phyloP scores from a whole-genome alignment of 257 asterid species.

The Lithospermum erythrorhizon region DNA sequence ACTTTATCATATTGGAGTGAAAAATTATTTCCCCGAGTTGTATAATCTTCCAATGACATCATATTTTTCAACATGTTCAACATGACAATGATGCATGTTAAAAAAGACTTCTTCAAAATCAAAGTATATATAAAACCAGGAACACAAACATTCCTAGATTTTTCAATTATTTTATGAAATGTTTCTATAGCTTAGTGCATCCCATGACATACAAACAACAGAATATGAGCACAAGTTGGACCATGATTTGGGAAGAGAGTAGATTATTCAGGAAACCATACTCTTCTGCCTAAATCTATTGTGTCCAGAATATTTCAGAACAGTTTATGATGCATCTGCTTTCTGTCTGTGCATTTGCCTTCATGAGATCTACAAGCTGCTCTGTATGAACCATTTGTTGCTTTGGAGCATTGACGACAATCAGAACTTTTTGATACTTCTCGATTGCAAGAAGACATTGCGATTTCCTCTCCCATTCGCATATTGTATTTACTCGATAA shows the following conservation, averaged over 20 bases:
- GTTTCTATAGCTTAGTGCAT: conserved; percentile 1
- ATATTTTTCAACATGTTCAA: too few relatives aligned
- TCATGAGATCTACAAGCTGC: conserved; percentile 47
- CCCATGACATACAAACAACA: conserved; percentile 12
- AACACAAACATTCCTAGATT: too few relatives aligned
- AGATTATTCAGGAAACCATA: conserved; percentile 4
- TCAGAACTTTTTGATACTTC: conserved; percentile 62
- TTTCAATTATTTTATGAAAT: background rate
- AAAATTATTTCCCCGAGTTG: too few relatives aligned
- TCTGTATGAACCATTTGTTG: conserved; percentile 16
- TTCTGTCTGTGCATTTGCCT: conserved; percentile 32
- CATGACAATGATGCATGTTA: too few relatives aligned
- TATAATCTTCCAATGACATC: too few relatives aligned
- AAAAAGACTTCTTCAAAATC: too few relatives aligned
- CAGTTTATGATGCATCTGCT: conserved; percentile 33
- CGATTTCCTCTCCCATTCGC: conserved; percentile 20
- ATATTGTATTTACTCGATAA: conserved; percentile 14
- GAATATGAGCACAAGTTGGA: too few relatives aligned
- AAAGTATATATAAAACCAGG: too few relatives aligned
- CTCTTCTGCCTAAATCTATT: conserved; percentile 7
- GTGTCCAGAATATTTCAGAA: conserved; percentile 17
- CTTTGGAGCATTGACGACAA: conserved; percentile 34
- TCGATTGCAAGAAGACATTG: conserved; percentile 26
- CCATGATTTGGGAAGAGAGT: too few relatives aligned
- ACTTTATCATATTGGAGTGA: too few relatives aligned